Base-by-base conservation (phyloP, 1,284 basidiomycete species). In the Ceratorhiza oryzae-sativae region DNA sequence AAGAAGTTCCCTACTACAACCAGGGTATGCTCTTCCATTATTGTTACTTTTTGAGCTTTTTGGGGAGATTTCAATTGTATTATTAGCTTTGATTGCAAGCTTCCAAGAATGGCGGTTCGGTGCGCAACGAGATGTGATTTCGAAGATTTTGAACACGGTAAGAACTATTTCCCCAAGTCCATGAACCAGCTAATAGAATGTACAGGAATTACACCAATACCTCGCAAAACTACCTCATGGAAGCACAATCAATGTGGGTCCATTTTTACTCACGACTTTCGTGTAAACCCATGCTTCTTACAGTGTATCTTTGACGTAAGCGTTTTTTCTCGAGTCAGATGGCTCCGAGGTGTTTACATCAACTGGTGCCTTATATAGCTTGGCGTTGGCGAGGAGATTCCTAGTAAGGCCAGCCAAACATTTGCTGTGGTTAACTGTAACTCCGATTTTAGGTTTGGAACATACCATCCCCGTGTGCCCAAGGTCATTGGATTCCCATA, bases 181-280 rank as follows among this genome's bases (percentile, higher is more conserved):
- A 12, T 27, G 6, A 12, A 58, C 6, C 20, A n/a, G 15, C 3
- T 25, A 18, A n/a, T 61, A 32, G 36, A 25, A 1, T 58, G 15
- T 27, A 10, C 59, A 61, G 59, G 59, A 61, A n/a, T n/a, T 61
- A 18, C 25, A 45, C n/a, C 36, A 27, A 27, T 45, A 61, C 20
- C n/a, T 41, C 13, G 20, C 59, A 15, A 42, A 25, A 3, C 59
- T 61, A 20, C 59, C 34, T 20, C 5, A 18, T 2, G 41, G 41
- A 1, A 61, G 59, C n/a, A 61, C 34, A 58, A 13, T 58, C 55
- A 58, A 30, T 30, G 55, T 58, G 4, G 4, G 55, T 58, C 6
- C 10, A 13, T 36, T 36, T 20, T 36, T n/a, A 5, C 13, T 18
- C 3, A 18, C n/a, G 4, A 39, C 4, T 45, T 18, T 45, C 18